Percentiles rank a stretch among this genome's conserved stretches.
These are phyloP conservation scores for Rugonectria rugulosa DNA, from an alignment of 2,329 filamentous ascomycete species.

Conservation along the genomic window DNA sequence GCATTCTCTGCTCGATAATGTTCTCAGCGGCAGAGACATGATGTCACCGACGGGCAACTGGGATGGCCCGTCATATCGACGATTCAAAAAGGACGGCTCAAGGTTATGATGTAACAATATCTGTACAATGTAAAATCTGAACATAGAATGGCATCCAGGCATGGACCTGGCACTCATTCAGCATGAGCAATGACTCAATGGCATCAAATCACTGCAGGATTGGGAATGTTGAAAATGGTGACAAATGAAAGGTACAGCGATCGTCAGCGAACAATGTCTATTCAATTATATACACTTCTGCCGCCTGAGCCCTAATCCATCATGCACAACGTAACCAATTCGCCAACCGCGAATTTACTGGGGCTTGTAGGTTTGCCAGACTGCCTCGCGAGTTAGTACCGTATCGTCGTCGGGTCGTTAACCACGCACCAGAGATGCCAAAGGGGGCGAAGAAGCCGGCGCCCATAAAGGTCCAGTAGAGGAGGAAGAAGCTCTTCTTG, in stretches of 20 bases:
- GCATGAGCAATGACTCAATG: conserved; percentile 15
- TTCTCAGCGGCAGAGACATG: conserved; percentile 47
- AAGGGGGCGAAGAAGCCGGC: conserved; percentile 68
- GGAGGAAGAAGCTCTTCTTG: conserved; percentile 81
- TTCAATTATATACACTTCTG: conserved; percentile 43
- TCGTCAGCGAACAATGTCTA: conserved; percentile 43
- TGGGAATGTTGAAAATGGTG: not conserved
- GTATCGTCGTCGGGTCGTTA: conserved; percentile 15
- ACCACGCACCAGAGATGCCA: conserved; percentile 66
- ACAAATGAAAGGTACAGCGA: conserved; percentile 40
- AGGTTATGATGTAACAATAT: conserved; percentile 37
- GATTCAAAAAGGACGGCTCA: conserved; percentile 40
- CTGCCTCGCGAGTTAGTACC: conserved; percentile 45
- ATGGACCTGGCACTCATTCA: conserved; percentile 20
- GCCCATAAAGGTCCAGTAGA: conserved; percentile 79
- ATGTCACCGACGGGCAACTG: conserved; percentile 38
- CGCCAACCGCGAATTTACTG: conserved; percentile 39
- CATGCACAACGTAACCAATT: conserved; percentile 24
- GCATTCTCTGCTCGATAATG: conserved; percentile 53
- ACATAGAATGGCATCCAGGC: conserved; percentile 32
- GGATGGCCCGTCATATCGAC: conserved; percentile 31
- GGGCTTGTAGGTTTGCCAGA: conserved; percentile 56
- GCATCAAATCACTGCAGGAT: not conserved
- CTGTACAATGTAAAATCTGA: conserved; percentile 37
- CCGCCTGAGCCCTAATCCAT: conserved; percentile 33